Percentiles rank a stretch among this genome's conserved stretches.
These are phyloP conservation scores for Diaporthe citrichinensis DNA, from an alignment of 2,329 filamentous ascomycete genomes.

Conservation along the genomic window DNA sequence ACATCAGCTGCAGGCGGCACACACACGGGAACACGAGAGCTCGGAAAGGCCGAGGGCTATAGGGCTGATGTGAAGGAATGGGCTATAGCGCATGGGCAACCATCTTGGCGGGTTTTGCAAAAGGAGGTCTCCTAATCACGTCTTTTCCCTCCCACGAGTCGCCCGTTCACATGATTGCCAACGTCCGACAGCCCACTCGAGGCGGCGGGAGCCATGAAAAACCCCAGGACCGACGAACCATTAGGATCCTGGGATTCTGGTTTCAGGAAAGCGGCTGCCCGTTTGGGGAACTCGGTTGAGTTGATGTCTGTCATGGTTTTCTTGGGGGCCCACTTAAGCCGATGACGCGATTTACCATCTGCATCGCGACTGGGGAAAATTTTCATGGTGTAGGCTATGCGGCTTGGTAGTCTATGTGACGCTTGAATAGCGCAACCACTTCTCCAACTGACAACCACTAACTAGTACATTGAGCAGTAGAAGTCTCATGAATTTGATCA, in stretches of 20 bases:
- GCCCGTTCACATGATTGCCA: background rate
- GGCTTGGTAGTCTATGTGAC: background rate
- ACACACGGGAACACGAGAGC: constrained; percentile 1
- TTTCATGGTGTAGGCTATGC: background rate
- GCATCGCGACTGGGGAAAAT: constrained; percentile 29
- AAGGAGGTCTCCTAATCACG: constrained; percentile 20
- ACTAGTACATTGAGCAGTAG: background rate
- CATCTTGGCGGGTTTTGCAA: constrained; percentile 26
- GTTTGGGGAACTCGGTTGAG: constrained; percentile 13
- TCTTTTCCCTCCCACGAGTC: constrained; percentile 24
- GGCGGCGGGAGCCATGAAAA: constrained; percentile 14
- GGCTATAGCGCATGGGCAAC: constrained; percentile 23
- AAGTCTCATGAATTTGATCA: background rate
- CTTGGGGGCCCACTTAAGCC: constrained; percentile 16
- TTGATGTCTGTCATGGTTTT: constrained; percentile 17
- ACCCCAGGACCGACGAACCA: background rate
- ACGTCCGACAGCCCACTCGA: constrained; percentile 16
- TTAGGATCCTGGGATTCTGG: constrained; percentile 9
- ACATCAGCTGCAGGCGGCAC: background rate
- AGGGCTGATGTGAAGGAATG: constrained; percentile 15
- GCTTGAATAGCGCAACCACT: background rate
- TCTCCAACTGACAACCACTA: background rate
- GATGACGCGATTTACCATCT: constrained; percentile 24
- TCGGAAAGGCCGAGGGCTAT: constrained; percentile 2
- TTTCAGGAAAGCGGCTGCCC: constrained; percentile 19